These are phyloP conservation scores for Plasmodium knowlesi DNA, from an alignment of 169 alveolate genomes.

Conservation along the genomic window DNA sequence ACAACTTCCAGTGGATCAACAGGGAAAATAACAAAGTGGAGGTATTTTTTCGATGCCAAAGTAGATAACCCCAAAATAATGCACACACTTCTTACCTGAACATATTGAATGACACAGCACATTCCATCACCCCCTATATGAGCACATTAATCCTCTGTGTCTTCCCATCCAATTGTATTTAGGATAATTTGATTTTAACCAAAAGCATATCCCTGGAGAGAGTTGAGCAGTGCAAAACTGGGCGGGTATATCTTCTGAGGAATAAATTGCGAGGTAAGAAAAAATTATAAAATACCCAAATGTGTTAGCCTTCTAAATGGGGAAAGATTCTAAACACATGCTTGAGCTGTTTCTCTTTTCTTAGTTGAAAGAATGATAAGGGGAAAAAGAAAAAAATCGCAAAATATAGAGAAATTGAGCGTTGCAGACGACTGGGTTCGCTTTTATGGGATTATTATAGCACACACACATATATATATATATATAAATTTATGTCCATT, in stretches of 20 bases:
- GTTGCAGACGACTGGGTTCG: neutral
- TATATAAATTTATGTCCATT: neutral
- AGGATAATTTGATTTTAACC: slow-evolving; percentile 72
- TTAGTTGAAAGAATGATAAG: neutral
- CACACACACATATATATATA: neutral
- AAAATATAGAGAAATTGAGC: neutral
- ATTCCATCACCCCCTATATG: neutral
- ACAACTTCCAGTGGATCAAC: slow-evolving; percentile 67
- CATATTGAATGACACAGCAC: neutral
- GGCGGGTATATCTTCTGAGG: slow-evolving; percentile 68
- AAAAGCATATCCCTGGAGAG: slow-evolving; percentile 45
- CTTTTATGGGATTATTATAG: neutral
- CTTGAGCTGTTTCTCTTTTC: neutral
- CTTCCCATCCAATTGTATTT: neutral
- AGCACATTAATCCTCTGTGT: neutral
- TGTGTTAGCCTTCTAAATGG: neutral
- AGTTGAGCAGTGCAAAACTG: slow-evolving; percentile 68
- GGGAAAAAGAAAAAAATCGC: neutral
- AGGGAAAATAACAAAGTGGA: slow-evolving; percentile 74
- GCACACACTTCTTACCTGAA: neutral
- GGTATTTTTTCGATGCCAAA: slow-evolving; percentile 31
- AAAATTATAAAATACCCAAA: neutral
- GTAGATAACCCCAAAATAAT: neutral
- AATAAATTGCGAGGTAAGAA: slow-evolving; percentile 46
- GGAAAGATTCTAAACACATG: neutral